Percentiles rank a stretch among this genome's conserved stretches.
These are phyloP conservation scores for Botrytis pseudocinerea DNA, from an alignment of 2,329 filamentous ascomycete species.

Conservation along the genomic window DNA sequence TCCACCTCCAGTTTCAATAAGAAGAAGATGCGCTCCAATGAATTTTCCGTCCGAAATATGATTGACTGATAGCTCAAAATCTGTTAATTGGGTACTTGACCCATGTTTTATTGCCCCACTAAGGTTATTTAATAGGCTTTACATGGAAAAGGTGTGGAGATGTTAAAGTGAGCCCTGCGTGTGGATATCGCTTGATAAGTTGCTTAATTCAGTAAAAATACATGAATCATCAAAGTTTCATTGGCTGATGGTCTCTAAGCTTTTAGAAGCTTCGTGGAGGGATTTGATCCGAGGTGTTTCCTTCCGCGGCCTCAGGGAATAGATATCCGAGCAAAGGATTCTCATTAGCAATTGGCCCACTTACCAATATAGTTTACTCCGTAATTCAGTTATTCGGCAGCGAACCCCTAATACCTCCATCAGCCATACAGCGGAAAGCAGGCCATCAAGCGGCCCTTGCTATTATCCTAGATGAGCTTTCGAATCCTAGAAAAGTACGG, in stretches of 20 bases:
- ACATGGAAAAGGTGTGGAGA: neutral
- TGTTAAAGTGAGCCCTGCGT: neutral
- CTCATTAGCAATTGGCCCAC: neutral
- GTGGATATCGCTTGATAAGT: neutral
- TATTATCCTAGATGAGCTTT: neutral
- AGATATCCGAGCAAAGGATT: neutral
- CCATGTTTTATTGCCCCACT: neutral
- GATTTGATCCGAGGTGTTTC: neutral
- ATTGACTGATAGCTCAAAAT: neutral
- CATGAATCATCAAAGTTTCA: neutral
- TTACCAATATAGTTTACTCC: neutral
- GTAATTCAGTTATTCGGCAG: neutral
- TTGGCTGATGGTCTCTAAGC: conserved; percentile 30
- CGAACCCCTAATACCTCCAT: neutral
- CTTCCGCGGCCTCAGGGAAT: neutral
- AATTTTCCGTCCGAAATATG: neutral
- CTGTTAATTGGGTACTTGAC: conserved; percentile 38
- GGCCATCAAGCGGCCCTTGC: neutral
- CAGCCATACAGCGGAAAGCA: neutral
- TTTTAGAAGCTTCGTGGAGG: neutral
- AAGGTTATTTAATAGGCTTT: neutral
- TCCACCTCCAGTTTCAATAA: neutral
- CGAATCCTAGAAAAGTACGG: neutral
- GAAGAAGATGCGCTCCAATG: neutral
- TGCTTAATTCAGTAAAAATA: neutral